Evolutionary conservation across 495 filamentous ascomycete species (phyloP), one percentile per base, ranked within the genome.

Genomic region (Podospora anserina): DNA sequence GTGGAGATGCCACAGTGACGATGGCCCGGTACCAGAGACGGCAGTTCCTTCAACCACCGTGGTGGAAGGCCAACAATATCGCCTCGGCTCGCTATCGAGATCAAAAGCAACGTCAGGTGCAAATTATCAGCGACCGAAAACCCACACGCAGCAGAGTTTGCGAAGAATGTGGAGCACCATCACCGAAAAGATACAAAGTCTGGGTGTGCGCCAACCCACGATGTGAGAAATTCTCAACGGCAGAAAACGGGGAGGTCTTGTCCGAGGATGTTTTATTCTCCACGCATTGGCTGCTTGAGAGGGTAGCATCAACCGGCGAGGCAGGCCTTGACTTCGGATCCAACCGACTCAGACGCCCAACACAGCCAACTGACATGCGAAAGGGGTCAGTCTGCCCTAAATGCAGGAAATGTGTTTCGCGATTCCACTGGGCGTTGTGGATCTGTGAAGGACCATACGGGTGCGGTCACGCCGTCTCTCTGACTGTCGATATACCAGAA

Each of bases 311-410:
- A 5, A 18, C 26, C 2, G 11, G 13, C 61, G 61, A 63, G 23
- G 5, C 32, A 2, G 19, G 18, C 19, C 61, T 63, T 63, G 27
- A 44, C 19, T 32, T 63, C 3, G 27, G 32, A 4, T 32, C 61
- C 3, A 34, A 9, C 18, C 27, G 61, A 2, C 61, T 63, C 32
- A 39, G 13, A n/a, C 1, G 30, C 13, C 32, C 61, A 4, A 63
- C 61, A 2, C 32, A n/a, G 34, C 32, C n/a, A 5, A 19, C 13
- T 7, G 61, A 63, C 28, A 63, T 63, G 61, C 28, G 32, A 13
- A 39, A 63, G 34, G 61, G 61, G 34, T 44, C 61, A 63, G 61
- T 63, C 28, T 63, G 61, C 20, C 30, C 15, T 2, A 39, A 32
- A 20, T 63, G 61, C n/a, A 7, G 32, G 18, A 63, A 63, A 23